Base-by-base conservation (phyloP, 441 rosid species). In the Croton laevigatus region DNA sequence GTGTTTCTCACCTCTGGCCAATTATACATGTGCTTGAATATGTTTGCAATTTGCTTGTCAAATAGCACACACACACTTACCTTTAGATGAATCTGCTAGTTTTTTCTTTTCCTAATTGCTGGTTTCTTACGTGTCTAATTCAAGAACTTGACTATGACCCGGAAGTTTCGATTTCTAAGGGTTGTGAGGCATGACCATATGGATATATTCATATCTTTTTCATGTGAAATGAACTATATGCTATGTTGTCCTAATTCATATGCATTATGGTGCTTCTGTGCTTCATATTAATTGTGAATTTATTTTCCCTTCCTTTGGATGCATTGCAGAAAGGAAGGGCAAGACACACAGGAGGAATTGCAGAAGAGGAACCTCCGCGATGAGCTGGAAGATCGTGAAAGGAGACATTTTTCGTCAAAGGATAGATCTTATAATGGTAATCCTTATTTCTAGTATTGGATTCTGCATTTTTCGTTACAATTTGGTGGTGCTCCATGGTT, bases 381-480 rank as follows among this genome's bases (percentile, higher is more conserved):
- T 14, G 99, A 93, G 86, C 92, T 95, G 27, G 97, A 93, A 67
- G 95, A 93, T 10, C 97, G 95, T 72, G 98, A 95, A 75, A 81
- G 85, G 78, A 88, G 87, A 78, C 98, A 95, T 81, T 93, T 93
- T 75, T 89, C 98, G 11, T 89, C 96, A 19, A 91, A 86, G 86
- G 91, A 92, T 73, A 90, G 86, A 84, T 82, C 91, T 34, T 91
- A 85, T 74, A 73, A 49, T 76, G 96, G 95, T 93, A 79, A 3
- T 6, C 32, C 32, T 19, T 19, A 46, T 7, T 5, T 69, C n/a
- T 17, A 63, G 46, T 48, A 7, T 49, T 1, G 32, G n/a, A 20
- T 70, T 54, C 53, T 59, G 44, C 61, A 23, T 51, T 69, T 19
- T 13, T 23, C 68, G 6, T 13, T 76, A 16, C 20, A 8, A 5